These are phyloP conservation scores for Hypoxylon sp. DNA, from an alignment of 2,329 filamentous ascomycete species.

Conservation along the genomic window DNA sequence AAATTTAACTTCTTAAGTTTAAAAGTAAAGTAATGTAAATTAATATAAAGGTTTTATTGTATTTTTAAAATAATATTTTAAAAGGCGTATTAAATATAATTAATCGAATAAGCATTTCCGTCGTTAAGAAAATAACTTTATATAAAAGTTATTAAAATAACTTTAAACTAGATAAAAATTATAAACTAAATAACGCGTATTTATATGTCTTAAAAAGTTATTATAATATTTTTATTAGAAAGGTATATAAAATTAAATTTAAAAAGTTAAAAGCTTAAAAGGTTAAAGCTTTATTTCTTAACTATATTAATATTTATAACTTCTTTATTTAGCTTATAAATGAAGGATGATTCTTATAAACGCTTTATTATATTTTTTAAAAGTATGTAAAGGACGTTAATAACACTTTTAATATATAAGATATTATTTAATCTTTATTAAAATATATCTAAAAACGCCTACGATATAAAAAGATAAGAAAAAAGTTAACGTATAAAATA, in stretches of 20 bases:
- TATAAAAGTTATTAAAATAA: background rate
- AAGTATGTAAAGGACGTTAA: background rate
- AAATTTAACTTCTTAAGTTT: background rate
- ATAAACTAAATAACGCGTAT: background rate
- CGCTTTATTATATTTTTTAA: constrained; percentile 1
- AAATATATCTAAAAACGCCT: background rate
- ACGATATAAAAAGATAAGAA: background rate
- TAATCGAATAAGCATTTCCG: background rate
- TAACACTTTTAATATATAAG: background rate
- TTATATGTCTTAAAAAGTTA: background rate
- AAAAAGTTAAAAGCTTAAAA: too few species aligned
- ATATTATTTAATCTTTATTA: background rate
- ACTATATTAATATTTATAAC: background rate
- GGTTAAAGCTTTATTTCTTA: background rate
- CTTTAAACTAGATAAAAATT: background rate
- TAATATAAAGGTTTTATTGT: background rate
- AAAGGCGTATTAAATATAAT: background rate
- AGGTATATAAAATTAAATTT: background rate
- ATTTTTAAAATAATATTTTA: background rate
- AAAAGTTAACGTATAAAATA: background rate
- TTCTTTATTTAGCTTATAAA: background rate
- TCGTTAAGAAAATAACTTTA: background rate
- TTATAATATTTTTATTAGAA: too few species aligned
- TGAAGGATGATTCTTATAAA: background rate
- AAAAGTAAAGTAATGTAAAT: background rate